Conservation (phyloP, 2,329 filamentous ascomycete species). For the Fusarium torulosum region DNA sequence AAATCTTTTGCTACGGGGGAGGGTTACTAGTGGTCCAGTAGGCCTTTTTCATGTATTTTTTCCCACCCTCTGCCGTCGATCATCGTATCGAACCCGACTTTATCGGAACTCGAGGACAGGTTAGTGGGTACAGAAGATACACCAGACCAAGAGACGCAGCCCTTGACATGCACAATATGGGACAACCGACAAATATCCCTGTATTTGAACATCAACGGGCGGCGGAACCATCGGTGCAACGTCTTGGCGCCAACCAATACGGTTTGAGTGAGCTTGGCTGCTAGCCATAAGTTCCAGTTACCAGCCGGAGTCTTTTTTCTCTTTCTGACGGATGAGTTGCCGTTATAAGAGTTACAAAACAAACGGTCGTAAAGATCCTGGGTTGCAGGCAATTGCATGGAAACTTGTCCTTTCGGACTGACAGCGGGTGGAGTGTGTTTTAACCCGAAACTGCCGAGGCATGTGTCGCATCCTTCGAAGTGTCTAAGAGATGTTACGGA, state of each 20-base stretch:
- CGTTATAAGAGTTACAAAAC: background rate
- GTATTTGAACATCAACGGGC: slow-evolving; percentile 26
- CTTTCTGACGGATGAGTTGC: background rate
- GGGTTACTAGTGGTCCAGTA: slow-evolving; percentile 3
- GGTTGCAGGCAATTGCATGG: background rate
- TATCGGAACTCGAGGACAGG: slow-evolving; percentile 8
- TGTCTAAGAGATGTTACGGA: no score
- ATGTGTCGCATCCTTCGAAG: slow-evolving; percentile 5
- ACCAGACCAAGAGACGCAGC: background rate
- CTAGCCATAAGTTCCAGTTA: slow-evolving; percentile 1
- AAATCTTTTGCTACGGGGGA: slow-evolving; percentile 15
- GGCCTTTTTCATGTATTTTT: background rate
- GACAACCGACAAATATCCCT: slow-evolving; percentile 12
- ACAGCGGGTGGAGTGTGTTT: slow-evolving; percentile 4
- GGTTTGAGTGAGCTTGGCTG: slow-evolving; percentile 14
- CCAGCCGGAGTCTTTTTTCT: background rate
- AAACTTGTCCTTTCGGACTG: slow-evolving; percentile 5
- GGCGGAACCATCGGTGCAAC: slow-evolving; percentile 35
- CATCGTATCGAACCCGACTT: slow-evolving; percentile 10
- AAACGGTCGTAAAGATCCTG: slow-evolving; percentile 5
- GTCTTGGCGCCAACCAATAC: slow-evolving; percentile 27
- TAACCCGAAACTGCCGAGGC: slow-evolving; percentile 26
- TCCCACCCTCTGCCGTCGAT: slow-evolving; percentile 16
- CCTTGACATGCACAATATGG: slow-evolving; percentile 21
- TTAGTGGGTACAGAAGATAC: background rate